Conservation (phyloP, 2,329 filamentous ascomycete genomes). For the Plenodomus tracheiphilus region DNA sequence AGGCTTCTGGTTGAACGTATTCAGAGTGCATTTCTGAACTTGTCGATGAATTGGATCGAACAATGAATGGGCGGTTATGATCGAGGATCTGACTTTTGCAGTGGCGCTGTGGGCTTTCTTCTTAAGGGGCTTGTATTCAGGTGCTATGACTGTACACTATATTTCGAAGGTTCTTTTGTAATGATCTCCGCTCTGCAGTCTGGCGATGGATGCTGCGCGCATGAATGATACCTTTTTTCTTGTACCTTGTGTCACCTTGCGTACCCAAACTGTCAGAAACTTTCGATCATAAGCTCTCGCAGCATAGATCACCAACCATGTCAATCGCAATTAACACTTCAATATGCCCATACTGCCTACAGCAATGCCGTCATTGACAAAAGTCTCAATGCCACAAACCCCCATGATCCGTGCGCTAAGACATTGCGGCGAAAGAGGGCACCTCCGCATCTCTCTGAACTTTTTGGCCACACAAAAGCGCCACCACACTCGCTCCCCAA, state of each 20-base stretch:
- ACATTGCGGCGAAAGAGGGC: constrained; percentile 17
- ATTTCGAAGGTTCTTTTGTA: constrained; percentile 22
- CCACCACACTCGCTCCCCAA: constrained; percentile 9
- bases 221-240: constrained; percentile 21
- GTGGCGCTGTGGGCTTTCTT: constrained; percentile 8
- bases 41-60: neutral
- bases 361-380: neutral
- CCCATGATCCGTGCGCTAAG: neutral
- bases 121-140: constrained; percentile 3
- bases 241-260: neutral
- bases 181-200: constrained; percentile 32
- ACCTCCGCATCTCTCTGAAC: constrained; percentile 15
- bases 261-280: neutral
- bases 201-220: neutral
- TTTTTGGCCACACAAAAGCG: constrained; percentile 9
- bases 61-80: neutral
- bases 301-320: too few relatives aligned
- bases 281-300: too few relatives aligned
- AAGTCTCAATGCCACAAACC: neutral
- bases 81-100: neutral
- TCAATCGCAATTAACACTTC: too few relatives aligned
- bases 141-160: constrained; percentile 24
- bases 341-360: neutral
- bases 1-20: constrained; percentile 23
- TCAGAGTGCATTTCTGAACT: neutral